Evolutionary conservation across 1,284 basidiomycete species (phyloP).

Genomic region (Dichomitus squalens): DNA sequence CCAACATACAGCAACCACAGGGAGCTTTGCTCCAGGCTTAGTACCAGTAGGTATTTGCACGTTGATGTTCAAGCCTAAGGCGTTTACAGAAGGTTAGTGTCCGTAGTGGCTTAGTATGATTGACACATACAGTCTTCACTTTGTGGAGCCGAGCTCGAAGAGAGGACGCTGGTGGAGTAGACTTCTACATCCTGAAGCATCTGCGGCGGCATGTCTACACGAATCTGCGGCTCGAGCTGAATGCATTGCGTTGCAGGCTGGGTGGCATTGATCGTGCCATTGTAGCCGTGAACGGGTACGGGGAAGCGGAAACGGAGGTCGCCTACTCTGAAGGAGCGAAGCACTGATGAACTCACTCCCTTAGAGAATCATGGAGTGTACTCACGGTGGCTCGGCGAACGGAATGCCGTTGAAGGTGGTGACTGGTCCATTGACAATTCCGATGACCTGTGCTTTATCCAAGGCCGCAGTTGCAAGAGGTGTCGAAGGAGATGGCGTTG

Average conservation of each 20-base stretch:
- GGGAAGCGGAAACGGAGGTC: slow-evolving; percentile 48
- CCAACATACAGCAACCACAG: no score
- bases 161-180: slow-evolving; percentile 2
- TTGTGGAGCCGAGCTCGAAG: slow-evolving; percentile 19
- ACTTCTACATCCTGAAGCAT: slow-evolving; percentile 16
- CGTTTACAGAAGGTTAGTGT: no score
- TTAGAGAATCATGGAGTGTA: no score
- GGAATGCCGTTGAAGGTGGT: slow-evolving; percentile 54
- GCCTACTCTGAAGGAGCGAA: slow-evolving; percentile 6
- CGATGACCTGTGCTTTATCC: slow-evolving; percentile 9
- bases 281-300: slow-evolving; percentile 42
- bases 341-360: no score
- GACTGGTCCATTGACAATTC: slow-evolving; percentile 18
- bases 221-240: slow-evolving; percentile 39
- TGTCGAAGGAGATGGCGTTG: neutral
- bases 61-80: no score
- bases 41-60: no score
- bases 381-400: slow-evolving; percentile 48
- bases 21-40: no score
- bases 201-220: neutral
- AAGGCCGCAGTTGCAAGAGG: slow-evolving; percentile 1
- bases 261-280: slow-evolving; percentile 40
- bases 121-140: slow-evolving; percentile 28
- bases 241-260: slow-evolving; percentile 50
- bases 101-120: no score